Evolutionary conservation across 495 filamentous ascomycete genomes (phyloP), one percentile per base, ranked within the genome.

Genomic region (Aspergillus ostianus): DNA sequence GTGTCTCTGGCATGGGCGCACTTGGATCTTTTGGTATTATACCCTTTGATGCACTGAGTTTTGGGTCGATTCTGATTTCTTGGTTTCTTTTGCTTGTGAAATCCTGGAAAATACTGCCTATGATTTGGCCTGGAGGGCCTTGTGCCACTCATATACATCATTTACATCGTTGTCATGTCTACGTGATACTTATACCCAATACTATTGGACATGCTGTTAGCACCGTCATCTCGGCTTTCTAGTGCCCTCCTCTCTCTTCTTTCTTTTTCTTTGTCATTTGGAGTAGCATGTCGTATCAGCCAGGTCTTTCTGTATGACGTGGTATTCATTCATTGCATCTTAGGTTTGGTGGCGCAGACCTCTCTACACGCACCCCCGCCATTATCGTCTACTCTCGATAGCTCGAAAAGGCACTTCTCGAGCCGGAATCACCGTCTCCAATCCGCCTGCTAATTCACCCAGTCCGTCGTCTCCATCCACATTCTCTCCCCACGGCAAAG

Each of bases 391-490:
- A 59, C 20, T 47, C 61, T 61, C 69, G 74, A 13, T 77, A 82
- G 51, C 70, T 61, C 64, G 63, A 78, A 55, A 70, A 73, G 80
- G 79, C 51, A 95, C 81, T 63, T 87, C 84, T 55, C 77, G 71
- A 10, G 93, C 92, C 50, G 78, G 59, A 19, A 96, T 82, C 8
- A 98, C 88, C 23, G 92, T 98, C 78, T 97, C 92, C 51, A 93
- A 84, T 0, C 91, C 90, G 15, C 80, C 86, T 3, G 84, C 85
- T 53, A 85, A 77, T 30, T 74, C 69, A 60, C 85, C 82, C 21
- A 87, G 84, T 13, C 62, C 64, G 41, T 55, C 71, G 44, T 61
- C 62, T 12, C 65, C 67, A 45, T 65, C 69, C 13, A 67, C 62
- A 62, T 90, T 88, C 30, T 85, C 85, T 0, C 90, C 92, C 87